Base-by-base conservation (phyloP, 306 rosid species). In the Adenanthera pavonina region DNA sequence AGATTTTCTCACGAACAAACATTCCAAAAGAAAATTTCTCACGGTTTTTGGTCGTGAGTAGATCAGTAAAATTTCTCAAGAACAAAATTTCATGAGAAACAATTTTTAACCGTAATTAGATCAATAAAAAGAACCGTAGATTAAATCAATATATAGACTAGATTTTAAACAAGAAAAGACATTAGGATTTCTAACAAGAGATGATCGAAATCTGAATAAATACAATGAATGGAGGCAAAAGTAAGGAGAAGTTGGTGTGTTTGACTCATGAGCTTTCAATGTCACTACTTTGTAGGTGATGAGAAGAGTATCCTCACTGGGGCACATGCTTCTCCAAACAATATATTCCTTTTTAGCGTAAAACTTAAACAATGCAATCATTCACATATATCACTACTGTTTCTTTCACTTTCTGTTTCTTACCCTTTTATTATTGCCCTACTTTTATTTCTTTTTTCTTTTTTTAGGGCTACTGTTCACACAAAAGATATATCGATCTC, bases 291-390 rank as follows among this genome's bases (percentile, higher is more conserved):
- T 53, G 74, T 25, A 74, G 56, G 72, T 76, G 79, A 81, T 76
- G 76, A 49, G 20, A 11, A 68, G 25, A 73, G 75, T 69, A 69
- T 38, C 77, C 61, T 67, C 36, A 30, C 57, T 68, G 69, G 77
- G 80, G 75, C 84, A 84, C 87, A 83, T 78, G 86, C 77, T 38
- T 87, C 84, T 78, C 81, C 82, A 81, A 81, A 56, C 84, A 69
- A 81, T 8, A 78, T 87, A 81, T 82, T 75, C 86, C 82, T 54
- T 84, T 81, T 71, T 84, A 5, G 84, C 86, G 86, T 87, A 81
- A 59, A 69, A 75, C 74, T 60, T 65, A 78, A 82, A 87, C 83
- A 87, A 84, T 74, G 85, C 25, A 60, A 56, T 75, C 82, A 87
- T 81, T 84, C 84, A 44, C 44, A 78, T 53, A 83, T 61, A 8